Conservation (phyloP, 345 rosid genomes). For the Diplotaxis tenuifolia region DNA sequence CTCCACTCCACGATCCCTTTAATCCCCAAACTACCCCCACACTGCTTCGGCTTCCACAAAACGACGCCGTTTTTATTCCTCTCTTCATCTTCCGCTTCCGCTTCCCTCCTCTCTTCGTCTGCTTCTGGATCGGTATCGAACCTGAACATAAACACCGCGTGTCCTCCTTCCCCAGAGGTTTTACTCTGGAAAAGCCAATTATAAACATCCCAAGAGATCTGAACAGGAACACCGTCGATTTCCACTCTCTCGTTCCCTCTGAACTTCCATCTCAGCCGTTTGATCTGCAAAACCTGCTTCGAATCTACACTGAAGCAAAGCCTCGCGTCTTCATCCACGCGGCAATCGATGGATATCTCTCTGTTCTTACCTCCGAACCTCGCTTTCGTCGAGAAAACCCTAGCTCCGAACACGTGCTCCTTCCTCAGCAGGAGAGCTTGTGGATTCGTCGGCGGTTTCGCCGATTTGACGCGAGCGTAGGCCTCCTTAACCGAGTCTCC, state of each 20-base stretch:
- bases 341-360: conserved; percentile 69
- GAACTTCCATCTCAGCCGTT: conserved; percentile 86
- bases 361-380: conserved; percentile 67
- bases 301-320: conserved; percentile 61
- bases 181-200: conserved; percentile 75
- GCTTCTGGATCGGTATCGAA: conserved; percentile 51
- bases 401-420: conserved; percentile 75
- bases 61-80: conserved; percentile 32
- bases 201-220: conserved; percentile 93
- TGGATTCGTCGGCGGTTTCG: conserved; percentile 33
- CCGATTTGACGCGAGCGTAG: conserved; percentile 50
- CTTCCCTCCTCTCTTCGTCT: conserved; percentile 29
- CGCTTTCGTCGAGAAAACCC: conserved; percentile 62
- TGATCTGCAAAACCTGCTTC: conserved; percentile 61
- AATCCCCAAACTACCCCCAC: conserved; percentile 44
- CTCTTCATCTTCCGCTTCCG: conserved; percentile 25
- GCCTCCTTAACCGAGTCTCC: conserved; percentile 73
- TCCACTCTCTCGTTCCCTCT: conserved; percentile 82
- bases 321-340: conserved; percentile 54
- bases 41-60: conserved; percentile 45
- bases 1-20: conserved; percentile 62
- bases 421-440: conserved; percentile 64
- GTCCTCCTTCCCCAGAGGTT: conserved; percentile 29
- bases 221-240: conserved; percentile 66
- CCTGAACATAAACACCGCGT: conserved; percentile 82